Evolutionary conservation across 2,329 filamentous ascomycete species (phyloP), one percentile per base, ranked within the genome.

Genomic region (Aspergillus clavatus): DNA sequence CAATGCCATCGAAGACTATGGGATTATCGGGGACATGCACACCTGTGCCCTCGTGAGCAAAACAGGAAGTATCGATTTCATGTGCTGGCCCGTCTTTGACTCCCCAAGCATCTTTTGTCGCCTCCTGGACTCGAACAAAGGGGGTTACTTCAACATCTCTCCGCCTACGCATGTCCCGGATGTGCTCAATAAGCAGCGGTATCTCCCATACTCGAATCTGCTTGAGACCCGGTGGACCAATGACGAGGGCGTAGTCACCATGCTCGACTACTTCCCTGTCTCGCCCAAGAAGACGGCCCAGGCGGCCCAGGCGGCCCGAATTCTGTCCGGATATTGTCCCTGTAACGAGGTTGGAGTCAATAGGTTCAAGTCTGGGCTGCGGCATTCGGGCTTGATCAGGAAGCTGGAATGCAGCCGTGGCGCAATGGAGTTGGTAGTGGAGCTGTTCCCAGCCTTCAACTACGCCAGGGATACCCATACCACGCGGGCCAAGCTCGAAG

Each of bases 11-110:
- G 85, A 89, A 60, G 80, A 89, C 65, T 89, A 89, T 73, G 86
- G 86, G 44, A 77, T 89, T 66, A 87, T 89, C 56, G 86, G 86
- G 19, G 88, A 89, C 59, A 87, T 89, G 84, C 78, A 83, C 57
- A 89, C 85, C 1, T 87, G 83, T 69, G 84, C 85, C 11, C 71
- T 88, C n/a, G 77, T 87, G 18, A 84, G 83, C 53, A 85, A 86
- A 60, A 81, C 85, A 58, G 85, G 85, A 19, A 84, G 83, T 52
- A 67, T 89, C 46, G 86, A 88, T 60, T 87, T 82, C 56, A 86
- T 89, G 83, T 89, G 84, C 65, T 89, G 84, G 86, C 86, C 85
- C 3, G 81, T 87, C 54, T 89, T 89, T 60, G 86, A 89, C 64
- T 88, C 85, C 5, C 85, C 86, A 0, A 83, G 83, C 0, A 69